These are phyloP conservation scores for Lepidium campestre DNA, from an alignment of 441 rosid genomes.

Conservation along the genomic window DNA sequence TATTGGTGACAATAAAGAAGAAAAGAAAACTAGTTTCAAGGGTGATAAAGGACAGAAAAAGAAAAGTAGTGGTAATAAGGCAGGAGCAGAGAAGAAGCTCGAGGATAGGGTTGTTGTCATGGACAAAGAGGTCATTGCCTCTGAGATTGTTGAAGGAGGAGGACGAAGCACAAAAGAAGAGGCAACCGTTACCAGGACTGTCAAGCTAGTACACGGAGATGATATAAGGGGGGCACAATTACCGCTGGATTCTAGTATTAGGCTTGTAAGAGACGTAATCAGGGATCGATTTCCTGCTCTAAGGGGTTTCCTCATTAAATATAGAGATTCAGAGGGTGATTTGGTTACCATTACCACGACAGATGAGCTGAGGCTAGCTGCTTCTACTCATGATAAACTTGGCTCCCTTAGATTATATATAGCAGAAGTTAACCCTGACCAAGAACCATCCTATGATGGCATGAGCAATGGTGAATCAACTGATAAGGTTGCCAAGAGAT, in stretches of 20 bases:
- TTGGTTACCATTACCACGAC: slow-evolving; percentile 78
- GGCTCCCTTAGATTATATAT: slow-evolving; percentile 68
- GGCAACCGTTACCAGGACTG: slow-evolving; percentile 45
- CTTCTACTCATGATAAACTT: slow-evolving; percentile 47
- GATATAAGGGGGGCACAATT: slow-evolving; percentile 89
- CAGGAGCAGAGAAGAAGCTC: slow-evolving; percentile 28
- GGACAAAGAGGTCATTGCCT: slow-evolving; percentile 68
- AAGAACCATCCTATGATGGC: slow-evolving; percentile 70
- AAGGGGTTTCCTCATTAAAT: slow-evolving; percentile 70
- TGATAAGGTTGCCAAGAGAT: slow-evolving; percentile 25
- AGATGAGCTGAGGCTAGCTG: slow-evolving; percentile 77
- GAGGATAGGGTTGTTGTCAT: slow-evolving; percentile 47
- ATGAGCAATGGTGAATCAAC: slow-evolving; percentile 27
- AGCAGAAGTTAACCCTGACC: slow-evolving; percentile 64
- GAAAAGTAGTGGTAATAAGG: slow-evolving; percentile 36
- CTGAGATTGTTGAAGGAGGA: slow-evolving; percentile 40
- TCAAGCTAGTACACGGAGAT: slow-evolving; percentile 84
- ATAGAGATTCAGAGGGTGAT: slow-evolving; percentile 85
- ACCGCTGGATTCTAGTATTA: slow-evolving; percentile 57
- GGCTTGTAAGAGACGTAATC: slow-evolving; percentile 64
- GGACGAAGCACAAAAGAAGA: slow-evolving; percentile 37
- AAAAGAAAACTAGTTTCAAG: slow-evolving; percentile 26
- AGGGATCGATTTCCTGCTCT: slow-evolving; percentile 68
- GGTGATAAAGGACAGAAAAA: slow-evolving; percentile 36
- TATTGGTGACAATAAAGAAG: slow-evolving; percentile 15